Evolutionary conservation across 257 asterid species (phyloP), one percentile per base, ranked within the genome.

Genomic region (Scutellaria baicalensis): DNA sequence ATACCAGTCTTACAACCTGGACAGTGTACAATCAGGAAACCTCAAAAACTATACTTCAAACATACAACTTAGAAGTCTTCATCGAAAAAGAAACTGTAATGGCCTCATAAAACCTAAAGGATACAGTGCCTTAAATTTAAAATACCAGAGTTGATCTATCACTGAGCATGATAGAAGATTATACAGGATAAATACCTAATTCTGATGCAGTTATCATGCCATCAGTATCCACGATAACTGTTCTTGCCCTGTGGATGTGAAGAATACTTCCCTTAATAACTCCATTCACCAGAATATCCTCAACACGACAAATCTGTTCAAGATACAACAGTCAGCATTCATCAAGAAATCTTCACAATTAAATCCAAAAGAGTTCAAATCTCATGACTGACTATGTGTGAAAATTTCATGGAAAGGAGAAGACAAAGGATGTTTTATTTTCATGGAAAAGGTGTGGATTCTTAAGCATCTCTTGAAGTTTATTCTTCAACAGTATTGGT

Each of bases 201-300:
- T 82, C 95, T 72, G 98, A 92, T 75, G 98, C 93, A 74, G 97
- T 92, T 79, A 92, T 81, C 77, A 76, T 74, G 74, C 98, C 98
- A 83, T 64, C 85, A 66, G 78, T 62, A 66, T 86, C 89, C 76
- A 92, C 96, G 73, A 86, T 86, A 68, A 92, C 81, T 0, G 95
- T 85, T 79, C 97, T 84, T 61, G 98, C 92, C 85, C 98, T 82
- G 84, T 90, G 98, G 75, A 92, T 87, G 73, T 92, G 98, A 84
- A 92, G 80, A 75, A 92, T 74, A 80, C 98, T 92, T 78, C 98
- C 98, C 84, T 72, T 88, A 45, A 92, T 83, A 59, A 84, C 74
- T 64, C 98, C 98, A 75, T 71, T 81, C 75, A 92, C 95, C 80
- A 85, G 45, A 75, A 92, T 89, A 78, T 92, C 98, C 81, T 92